phyloP scores from a whole-genome alignment of 352 stramenopile genomes.

The Pelagophyceae sp. region DNA sequence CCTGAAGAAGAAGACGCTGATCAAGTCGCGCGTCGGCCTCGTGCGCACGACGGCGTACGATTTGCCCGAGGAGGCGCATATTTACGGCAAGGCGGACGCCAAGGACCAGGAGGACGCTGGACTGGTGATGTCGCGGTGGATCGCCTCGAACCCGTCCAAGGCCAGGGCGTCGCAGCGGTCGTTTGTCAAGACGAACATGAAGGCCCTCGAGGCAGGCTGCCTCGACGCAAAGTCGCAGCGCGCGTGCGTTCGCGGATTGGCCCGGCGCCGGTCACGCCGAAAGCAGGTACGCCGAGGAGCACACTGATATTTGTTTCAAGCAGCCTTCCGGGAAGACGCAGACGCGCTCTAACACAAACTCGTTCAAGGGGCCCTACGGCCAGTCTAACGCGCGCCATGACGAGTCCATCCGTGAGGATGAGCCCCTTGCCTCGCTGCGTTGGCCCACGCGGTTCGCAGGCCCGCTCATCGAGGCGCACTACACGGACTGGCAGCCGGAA shows the following conservation, averaged over 20 bases:
- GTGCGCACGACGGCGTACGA: constrained; percentile 12
- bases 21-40: constrained; percentile 6
- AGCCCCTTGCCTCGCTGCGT: too few relatives aligned
- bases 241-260: too few relatives aligned
- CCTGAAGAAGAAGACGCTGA: constrained; percentile 16
- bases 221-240: constrained; percentile 1
- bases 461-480: neutral
- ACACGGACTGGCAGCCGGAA: constrained; percentile 11
- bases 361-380: constrained; percentile 18
- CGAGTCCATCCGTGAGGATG: neutral
- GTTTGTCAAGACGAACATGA: constrained; percentile 15
- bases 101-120: constrained; percentile 3
- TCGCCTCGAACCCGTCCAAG: neutral
- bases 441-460: too few relatives aligned
- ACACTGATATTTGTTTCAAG: constrained; percentile 1
- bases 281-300: neutral
- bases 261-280: too few relatives aligned
- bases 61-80: constrained; percentile 9
- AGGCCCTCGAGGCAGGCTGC: neutral
- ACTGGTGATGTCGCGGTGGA: neutral
- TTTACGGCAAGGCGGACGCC: constrained; percentile 13
- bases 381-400: neutral
- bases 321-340: neutral
- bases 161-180: neutral
- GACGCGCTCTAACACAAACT: neutral